These are phyloP conservation scores for Gossypium australe DNA, from an alignment of 345 rosid species.

Conservation along the genomic window DNA sequence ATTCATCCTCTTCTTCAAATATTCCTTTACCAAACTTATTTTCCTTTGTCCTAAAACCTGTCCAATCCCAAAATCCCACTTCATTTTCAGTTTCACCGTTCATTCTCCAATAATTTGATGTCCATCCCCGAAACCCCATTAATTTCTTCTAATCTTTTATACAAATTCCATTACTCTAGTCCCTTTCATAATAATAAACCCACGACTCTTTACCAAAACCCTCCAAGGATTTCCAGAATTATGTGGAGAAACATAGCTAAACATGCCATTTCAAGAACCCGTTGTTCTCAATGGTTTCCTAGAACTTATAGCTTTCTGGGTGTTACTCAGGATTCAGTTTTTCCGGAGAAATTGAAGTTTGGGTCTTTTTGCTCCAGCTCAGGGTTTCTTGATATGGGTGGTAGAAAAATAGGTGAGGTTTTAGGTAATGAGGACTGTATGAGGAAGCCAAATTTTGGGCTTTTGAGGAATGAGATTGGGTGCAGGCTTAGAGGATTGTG, in stretches of 20 bases:
- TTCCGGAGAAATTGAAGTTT: constrained; percentile 21
- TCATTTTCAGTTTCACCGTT: not conserved
- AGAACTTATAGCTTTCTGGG: constrained; percentile 32
- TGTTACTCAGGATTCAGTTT: constrained; percentile 26
- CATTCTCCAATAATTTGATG: constrained; percentile 41
- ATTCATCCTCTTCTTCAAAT: not conserved
- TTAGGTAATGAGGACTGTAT: constrained; percentile 27
- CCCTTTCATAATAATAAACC: constrained; percentile 23
- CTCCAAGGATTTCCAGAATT: constrained; percentile 29
- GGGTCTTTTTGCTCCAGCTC: constrained; percentile 21
- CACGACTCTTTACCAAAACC: constrained; percentile 15
- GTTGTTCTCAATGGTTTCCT: constrained; percentile 19
- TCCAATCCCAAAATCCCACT: not conserved
- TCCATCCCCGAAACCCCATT: constrained; percentile 38
- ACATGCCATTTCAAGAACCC: constrained; percentile 34
- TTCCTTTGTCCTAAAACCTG: not conserved
- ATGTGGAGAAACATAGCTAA: constrained; percentile 79
- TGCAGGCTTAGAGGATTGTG: constrained; percentile 32
- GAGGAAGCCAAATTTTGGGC: constrained; percentile 30
- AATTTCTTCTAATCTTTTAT: constrained; percentile 25
- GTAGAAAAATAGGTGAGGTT: constrained; percentile 29
- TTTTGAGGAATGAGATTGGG: constrained; percentile 23
- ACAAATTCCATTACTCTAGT: constrained; percentile 27
- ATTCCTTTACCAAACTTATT: not conserved
- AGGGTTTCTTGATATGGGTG: constrained; percentile 24